Base-by-base conservation (phyloP, 306 rosid genomes). In the Luffa aegyptiaca region DNA sequence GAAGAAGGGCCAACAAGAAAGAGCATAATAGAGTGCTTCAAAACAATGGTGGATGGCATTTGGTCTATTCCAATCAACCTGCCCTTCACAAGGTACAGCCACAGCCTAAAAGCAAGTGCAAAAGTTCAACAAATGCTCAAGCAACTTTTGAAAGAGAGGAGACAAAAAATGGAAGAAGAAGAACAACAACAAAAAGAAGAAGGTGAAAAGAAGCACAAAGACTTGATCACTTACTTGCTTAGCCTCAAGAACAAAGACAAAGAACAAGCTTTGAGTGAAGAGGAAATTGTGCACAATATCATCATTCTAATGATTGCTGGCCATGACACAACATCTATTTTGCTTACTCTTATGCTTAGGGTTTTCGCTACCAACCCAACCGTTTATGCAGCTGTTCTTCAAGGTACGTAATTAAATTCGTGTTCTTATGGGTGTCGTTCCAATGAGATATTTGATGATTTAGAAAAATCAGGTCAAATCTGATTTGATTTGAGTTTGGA, bases 261-360 rank as follows among this genome's bases (percentile, higher is more conserved):
- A 3, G 62, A 84, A 76, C 86, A 87, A 72, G 87, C 49, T 12
- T 21, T 92, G 2, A 87, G 87, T 3, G 96, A 90, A 71, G 83
- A 84, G 57, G 94, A 92, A 81, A 89, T 90, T 71, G n/a, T 92
- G 41, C 88, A 94, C 41, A 94, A 92, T 55, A 71, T 59, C 45
- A 73, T 70, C 83, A 75, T 90, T 82, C 85, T 90, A 84, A 89
- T 94, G 96, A 83, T 87, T 36, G 94, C 94, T 18, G 96, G 96
- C 79, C 56, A 90, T 77, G 98, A 94, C 61, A 90, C 98, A 56
- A 86, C 94, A 14, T 36, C 94, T 39, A 72, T 88, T 80, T 85
- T 90, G 17, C 52, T 92, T 37, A 89, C 97, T 64, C 92, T 94
- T 76, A 80, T 89, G 6, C 5, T 94, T 45, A 68, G 84, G 59